Percentiles rank a stretch among this genome's conserved stretches.
Conservation (phyloP, 352 stramenopile species). For the Pythium dissotocum region DNA sequence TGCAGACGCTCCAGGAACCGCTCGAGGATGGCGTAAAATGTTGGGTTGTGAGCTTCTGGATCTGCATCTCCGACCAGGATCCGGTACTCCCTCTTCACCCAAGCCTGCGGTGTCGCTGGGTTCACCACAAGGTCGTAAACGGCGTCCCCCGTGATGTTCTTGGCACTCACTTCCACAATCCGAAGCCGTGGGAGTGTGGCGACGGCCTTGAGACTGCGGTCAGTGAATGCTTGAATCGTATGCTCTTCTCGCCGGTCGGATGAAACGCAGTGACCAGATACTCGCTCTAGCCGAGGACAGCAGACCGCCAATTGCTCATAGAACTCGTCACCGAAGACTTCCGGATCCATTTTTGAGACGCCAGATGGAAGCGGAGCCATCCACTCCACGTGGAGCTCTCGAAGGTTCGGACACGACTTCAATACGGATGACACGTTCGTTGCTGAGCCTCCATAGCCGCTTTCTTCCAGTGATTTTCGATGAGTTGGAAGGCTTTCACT, state of each 20-base stretch:
- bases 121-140: neutral
- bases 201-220: neutral
- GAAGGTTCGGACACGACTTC: conserved; percentile 6
- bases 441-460: neutral
- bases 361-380: neutral
- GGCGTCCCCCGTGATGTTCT: neutral
- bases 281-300: neutral
- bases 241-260: neutral
- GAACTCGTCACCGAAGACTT: conserved; percentile 16
- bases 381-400: neutral
- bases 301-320: neutral
- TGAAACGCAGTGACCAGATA: neutral
- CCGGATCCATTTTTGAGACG: conserved; percentile 2
- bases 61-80: neutral
- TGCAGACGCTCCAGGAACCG: too few species aligned
- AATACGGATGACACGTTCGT: neutral
- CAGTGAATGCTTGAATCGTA: neutral
- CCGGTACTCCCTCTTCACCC: neutral
- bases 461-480: neutral
- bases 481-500: neutral
- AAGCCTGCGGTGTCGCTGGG: neutral
- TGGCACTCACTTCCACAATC: neutral
- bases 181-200: neutral
- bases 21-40: too few species aligned
- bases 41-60: too few species aligned